phyloP scores from a whole-genome alignment of 192 early-diverging fungal species.

The Coemansia sp. region DNA sequence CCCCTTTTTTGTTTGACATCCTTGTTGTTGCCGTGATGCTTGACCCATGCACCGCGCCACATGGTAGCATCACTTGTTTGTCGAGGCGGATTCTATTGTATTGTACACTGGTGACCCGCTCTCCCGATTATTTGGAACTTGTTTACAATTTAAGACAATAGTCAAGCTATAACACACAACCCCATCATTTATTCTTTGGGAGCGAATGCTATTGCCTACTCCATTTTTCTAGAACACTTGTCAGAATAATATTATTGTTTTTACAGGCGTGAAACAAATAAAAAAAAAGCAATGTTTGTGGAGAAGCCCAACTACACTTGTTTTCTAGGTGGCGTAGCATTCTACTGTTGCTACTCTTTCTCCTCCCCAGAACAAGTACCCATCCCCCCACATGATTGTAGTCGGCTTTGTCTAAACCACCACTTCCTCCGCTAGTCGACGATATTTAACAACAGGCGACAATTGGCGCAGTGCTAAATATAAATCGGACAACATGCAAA shows the following conservation, averaged over 20 bases:
- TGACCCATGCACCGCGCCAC: conserved; percentile 1
- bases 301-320: not conserved
- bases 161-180: not conserved
- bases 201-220: not conserved
- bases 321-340: not conserved
- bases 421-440: conserved; percentile 7
- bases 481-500: conserved; percentile 51
- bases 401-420: not conserved
- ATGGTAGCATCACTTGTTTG: not conserved
- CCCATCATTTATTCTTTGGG: not conserved
- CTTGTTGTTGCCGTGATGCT: not conserved
- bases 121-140: conserved; percentile 2
- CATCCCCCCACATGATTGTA: not conserved
- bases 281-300: conserved; percentile 3
- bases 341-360: not conserved
- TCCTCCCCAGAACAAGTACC: not conserved
- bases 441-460: conserved; percentile 21
- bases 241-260: conserved; percentile 3
- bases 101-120: not conserved
- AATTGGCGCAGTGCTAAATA: conserved; percentile 31
- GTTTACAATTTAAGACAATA: not conserved
- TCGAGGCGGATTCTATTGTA: not conserved
- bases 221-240: not conserved
- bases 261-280: not conserved
- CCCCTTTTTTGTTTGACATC: not conserved